Evolutionary conservation across 129 eudicot genomes (phyloP), one percentile per base, ranked within the genome.

Genomic region (Centaurea solstitialis): DNA sequence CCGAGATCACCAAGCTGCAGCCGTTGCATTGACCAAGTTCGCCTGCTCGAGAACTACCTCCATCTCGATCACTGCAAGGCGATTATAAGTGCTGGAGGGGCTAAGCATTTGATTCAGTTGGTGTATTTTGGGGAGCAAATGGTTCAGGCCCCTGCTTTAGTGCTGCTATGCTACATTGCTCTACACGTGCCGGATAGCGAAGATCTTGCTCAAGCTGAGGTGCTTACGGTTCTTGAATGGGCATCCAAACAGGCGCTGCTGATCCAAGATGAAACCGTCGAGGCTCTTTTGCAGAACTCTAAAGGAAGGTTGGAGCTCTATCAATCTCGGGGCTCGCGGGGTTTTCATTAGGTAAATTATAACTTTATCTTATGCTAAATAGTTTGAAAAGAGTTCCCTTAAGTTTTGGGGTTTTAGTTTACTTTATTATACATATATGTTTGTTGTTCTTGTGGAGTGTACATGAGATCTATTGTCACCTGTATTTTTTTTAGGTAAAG

Each of bases 141-240:
- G 75, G 83, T 85, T 73, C 70, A 85, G 39, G 53, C 24, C 21
- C 88, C 86, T 37, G 80, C 86, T 38, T 66, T 85, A 76, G 61
- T 53, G 4, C 88, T 85, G 81, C 40, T 85, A 20, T 76, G 88
- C 72, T 85, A 81, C 80, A 85, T 85, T 68, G 86, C 88, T 21
- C 22, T 62, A 62, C 80, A 77, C 53, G 86, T 85, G 13, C 84
- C 88, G 9, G 87, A 85, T 62, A 85, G 85, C 38, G 84, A 85
- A 20, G 87, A 85, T 59, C 61, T 85, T n/a, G 90, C 87, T 11
- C 82, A 83, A 30, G 90, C 87, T 20, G 82, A 83, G 11, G 90
- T 73, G 50, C 87, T 87, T 65, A 83, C 74, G 38, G 87, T 83
- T 75, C 87, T 87, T 45, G 90, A 87, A 76, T 83, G 87, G 90